Percentiles rank a stretch among this genome's conserved stretches.
These are phyloP conservation scores for Neurospora intermedia DNA, from an alignment of 495 filamentous ascomycete genomes.

Conservation along the genomic window DNA sequence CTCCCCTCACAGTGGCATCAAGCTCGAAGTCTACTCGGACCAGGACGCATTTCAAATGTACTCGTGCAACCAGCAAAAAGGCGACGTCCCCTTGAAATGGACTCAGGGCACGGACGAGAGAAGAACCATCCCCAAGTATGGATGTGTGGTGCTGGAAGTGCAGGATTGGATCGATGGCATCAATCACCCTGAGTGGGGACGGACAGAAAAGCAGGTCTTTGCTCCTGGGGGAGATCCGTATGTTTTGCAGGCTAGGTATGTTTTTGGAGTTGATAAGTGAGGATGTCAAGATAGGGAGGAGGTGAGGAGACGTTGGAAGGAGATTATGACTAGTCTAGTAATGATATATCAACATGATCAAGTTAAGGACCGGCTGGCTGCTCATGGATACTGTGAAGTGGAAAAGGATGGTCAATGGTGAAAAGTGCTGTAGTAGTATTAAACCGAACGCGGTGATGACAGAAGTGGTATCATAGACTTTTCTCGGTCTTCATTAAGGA, in stretches of 20 bases:
- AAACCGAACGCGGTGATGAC: not conserved
- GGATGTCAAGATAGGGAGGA: not conserved
- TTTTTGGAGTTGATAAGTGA: not conserved
- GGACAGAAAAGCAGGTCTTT: constrained; percentile 49
- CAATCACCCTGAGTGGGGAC: constrained; percentile 70
- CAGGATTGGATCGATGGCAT: constrained; percentile 73
- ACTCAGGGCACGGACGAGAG: constrained; percentile 47
- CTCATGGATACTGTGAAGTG: not conserved
- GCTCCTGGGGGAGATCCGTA: constrained; percentile 51
- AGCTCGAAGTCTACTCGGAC: constrained; percentile 61
- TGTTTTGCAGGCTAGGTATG: constrained; percentile 54
- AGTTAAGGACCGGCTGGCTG: not conserved
- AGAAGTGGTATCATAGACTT: not conserved
- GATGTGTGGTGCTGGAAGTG: constrained; percentile 60
- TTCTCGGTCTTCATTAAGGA: not conserved
- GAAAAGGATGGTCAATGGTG: not conserved
- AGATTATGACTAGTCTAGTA: not conserved
- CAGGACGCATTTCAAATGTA: constrained; percentile 74
- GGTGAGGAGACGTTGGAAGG: not conserved
- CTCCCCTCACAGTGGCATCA: constrained; percentile 58
- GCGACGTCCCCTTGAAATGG: constrained; percentile 49
- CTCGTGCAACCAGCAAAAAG: constrained; percentile 61
- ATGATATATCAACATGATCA: not conserved
- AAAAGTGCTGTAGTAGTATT: not conserved
- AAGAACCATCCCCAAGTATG: constrained; percentile 50